Base-by-base conservation (phyloP, 257 asterid species). In the Craterostigma plantagineum region DNA sequence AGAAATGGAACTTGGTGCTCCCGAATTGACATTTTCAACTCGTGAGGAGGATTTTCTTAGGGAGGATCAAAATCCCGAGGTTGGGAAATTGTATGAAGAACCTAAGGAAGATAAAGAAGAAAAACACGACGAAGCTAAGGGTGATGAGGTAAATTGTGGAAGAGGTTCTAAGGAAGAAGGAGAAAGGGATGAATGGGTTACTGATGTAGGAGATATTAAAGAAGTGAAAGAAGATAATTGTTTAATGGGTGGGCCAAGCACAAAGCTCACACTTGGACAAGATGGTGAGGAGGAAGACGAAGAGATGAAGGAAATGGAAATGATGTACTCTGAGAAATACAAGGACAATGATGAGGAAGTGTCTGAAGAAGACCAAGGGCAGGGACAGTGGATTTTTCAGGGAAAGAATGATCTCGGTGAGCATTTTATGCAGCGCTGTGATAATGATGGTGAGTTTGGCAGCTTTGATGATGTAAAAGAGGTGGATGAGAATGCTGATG, bases 181-280 rank as follows among this genome's bases (percentile, higher is more conserved):
- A 55, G 45, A 23, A 23, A 2, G 6, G 30, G 30, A 23, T 23
- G 70, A 43, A 34, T 49, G 53, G 10, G 61, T 34, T 10, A 13
- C 27, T 9, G 73, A 4, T 1, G 17, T 34, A 44, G 52, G 11
- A 37, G 38, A 41, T 34, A 16, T 47, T 37, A 59, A 62, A 48
- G 43, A n/a, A 39, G 45, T 27, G 40, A 53, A 36, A 36, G 54
- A 27, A 43, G 63, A 36, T 30, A 58, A 30, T 33, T 16, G 33
- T 43, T 35, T 42, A 1, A 34, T 60, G 18, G 71, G 34, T 42
- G 82, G 73, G 35, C 78, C 68, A 7, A 82, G 69, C 63, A 56
- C 85, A 34, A 77, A 79, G 64, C 68, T 87, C 51, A 70, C 81
- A 23, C 72, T 87, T 41, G 95, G 98, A 33, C 73, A 72, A 44